Percentiles rank a stretch among this genome's conserved stretches.
Conservation (phyloP, 2,329 filamentous ascomycete species). For the Fusarium humuli region DNA sequence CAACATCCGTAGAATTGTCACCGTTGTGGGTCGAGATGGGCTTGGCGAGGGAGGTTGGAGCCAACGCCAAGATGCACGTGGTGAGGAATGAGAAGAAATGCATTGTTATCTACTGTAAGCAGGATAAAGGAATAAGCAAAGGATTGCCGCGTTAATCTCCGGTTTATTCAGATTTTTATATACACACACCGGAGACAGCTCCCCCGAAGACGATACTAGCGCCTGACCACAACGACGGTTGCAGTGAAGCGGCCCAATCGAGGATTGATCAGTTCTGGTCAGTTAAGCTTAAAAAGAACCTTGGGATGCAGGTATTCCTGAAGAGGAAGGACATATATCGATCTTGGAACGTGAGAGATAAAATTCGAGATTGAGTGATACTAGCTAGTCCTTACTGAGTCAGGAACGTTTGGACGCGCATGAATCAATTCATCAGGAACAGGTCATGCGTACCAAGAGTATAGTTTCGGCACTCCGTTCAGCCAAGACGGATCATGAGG, state of each 20-base stretch:
- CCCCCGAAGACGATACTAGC: not conserved
- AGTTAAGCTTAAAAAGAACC: constrained; percentile 13
- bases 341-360: not conserved
- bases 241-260: not conserved
- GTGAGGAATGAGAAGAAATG: not conserved
- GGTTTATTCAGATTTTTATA: not conserved
- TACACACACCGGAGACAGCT: not conserved
- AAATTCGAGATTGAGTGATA: not conserved
- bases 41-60: constrained; percentile 7
- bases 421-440: not conserved
- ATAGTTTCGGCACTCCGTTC: not conserved
- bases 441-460: not conserved
- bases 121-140: not conserved
- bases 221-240: not conserved
- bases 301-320: constrained; percentile 4
- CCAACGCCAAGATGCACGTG: constrained; percentile 12
- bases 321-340: not conserved
- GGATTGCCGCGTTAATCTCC: not conserved
- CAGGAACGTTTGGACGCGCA: not conserved
- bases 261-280: not conserved
- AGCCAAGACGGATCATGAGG: constrained; percentile 6
- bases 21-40: not conserved
- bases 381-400: not conserved
- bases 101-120: not conserved
- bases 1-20: not conserved